Evolutionary conservation across 1,284 basidiomycete genomes (phyloP).

Genomic region (Sporisorium graminicola): DNA sequence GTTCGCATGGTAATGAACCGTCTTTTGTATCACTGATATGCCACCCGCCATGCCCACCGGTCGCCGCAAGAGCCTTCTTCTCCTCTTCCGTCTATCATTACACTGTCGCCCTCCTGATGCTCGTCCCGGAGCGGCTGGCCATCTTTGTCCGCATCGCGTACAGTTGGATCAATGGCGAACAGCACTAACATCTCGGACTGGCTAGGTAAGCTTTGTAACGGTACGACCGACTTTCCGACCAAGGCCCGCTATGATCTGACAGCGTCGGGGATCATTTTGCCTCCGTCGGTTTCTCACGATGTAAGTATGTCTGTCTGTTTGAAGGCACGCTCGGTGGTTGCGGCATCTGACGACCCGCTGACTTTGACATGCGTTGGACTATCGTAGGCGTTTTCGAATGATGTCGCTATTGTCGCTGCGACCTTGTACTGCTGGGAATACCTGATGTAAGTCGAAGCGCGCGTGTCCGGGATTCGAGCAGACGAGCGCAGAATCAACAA

Average conservation of each 20-base stretch:
- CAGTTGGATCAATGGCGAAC: background rate
- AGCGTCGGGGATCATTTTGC: conserved; percentile 6
- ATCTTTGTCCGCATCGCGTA: background rate
- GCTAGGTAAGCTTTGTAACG: conserved; percentile 1
- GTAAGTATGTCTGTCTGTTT: conserved; percentile 12
- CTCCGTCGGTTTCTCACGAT: conserved; percentile 12
- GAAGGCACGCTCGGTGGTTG: background rate
- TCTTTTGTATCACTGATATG: background rate
- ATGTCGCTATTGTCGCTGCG: conserved; percentile 28
- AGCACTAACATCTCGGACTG: background rate
- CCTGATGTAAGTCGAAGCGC: conserved; percentile 39
- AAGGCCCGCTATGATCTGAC: background rate
- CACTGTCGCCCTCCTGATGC: background rate
- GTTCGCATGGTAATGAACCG: background rate
- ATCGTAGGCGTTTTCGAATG: conserved; percentile 13
- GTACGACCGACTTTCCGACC: background rate
- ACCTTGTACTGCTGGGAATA: conserved; percentile 44
- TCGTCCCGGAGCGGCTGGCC: too few relatives aligned
- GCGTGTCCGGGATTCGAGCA: too few relatives aligned
- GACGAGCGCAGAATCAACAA: background rate
- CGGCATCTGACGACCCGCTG: background rate
- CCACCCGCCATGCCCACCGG: background rate
- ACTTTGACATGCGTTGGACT: background rate
- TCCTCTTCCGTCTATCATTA: background rate
- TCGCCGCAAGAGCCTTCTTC: background rate